Evolutionary conservation across 352 stramenopile species (phyloP).

Genomic region (Pythium coloratum): DNA sequence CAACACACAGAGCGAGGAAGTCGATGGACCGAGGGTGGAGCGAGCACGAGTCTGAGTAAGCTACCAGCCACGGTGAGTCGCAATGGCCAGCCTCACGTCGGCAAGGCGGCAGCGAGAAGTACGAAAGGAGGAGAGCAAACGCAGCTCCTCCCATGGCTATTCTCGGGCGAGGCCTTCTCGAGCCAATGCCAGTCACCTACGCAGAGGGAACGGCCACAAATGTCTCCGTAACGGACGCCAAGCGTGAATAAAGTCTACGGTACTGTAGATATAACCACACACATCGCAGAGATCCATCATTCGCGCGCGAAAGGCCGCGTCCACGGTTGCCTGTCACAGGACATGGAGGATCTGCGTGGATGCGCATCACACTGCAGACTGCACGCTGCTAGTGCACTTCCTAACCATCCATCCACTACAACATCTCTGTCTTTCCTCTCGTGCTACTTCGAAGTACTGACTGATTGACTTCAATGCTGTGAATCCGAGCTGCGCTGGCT

Average conservation of each 20-base stretch:
- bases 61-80: neutral
- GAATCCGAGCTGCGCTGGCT: neutral
- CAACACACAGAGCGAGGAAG: slow-evolving; percentile 8
- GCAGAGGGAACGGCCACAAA: slow-evolving; percentile 3
- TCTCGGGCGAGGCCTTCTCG: neutral
- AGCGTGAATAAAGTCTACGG: neutral
- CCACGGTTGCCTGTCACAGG: neutral
- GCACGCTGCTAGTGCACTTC: no score
- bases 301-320: neutral
- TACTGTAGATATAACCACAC: neutral
- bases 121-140: neutral
- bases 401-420: no score
- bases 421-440: no score
- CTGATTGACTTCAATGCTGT: neutral
- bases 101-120: neutral
- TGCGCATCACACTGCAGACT: no score
- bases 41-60: slow-evolving; percentile 11
- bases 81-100: neutral
- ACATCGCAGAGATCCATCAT: slow-evolving; percentile 15
- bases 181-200: slow-evolving; percentile 2
- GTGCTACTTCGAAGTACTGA: neutral
- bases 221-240: slow-evolving; percentile 14
- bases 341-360: neutral
- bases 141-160: slow-evolving; percentile 2
- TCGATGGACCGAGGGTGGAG: slow-evolving; percentile 1